A percentile compares a stretch with the other conserved stretches of the same genome.
Evolutionary conservation across 1,284 basidiomycete species (phyloP).

Genomic region (Ganoderma sinense): DNA sequence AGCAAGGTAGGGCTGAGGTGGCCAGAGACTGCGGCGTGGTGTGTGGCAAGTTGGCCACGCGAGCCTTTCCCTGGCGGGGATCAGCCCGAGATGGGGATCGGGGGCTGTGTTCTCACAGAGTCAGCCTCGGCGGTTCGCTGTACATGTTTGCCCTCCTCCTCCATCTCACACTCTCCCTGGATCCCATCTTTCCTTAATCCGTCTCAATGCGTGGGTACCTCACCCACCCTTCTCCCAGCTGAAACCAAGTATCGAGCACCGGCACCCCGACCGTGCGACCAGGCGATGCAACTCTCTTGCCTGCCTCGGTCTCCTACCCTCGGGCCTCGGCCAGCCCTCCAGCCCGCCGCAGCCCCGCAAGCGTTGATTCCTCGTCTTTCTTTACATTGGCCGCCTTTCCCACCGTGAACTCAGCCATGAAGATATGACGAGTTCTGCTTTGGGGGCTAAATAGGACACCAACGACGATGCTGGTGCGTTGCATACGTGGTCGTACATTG

Average conservation of each 20-base stretch:
- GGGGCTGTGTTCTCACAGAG: neutral
- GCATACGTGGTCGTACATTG: neutral
- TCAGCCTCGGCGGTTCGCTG: neutral
- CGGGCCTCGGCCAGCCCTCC: neutral
- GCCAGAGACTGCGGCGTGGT: neutral
- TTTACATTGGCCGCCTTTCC: too few relatives aligned
- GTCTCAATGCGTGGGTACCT: conserved; percentile 8
- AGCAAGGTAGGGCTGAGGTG: neutral
- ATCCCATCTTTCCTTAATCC: conserved; percentile 4
- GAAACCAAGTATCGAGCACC: neutral
- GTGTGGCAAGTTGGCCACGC: neutral
- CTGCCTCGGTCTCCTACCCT: neutral
- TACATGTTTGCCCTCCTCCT: neutral
- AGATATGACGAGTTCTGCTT: neutral
- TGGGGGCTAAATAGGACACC: too few relatives aligned
- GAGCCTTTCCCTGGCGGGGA: neutral
- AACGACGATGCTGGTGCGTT: neutral
- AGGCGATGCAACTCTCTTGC: neutral
- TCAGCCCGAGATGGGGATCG: neutral
- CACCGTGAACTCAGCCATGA: neutral
- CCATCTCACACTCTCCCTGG: neutral
- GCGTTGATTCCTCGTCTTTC: neutral
- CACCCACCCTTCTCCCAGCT: neutral
- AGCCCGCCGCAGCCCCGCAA: neutral
- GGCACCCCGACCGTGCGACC: neutral